Conservation (phyloP, 1,284 basidiomycete genomes). For the Apiotrichum sp. region DNA sequence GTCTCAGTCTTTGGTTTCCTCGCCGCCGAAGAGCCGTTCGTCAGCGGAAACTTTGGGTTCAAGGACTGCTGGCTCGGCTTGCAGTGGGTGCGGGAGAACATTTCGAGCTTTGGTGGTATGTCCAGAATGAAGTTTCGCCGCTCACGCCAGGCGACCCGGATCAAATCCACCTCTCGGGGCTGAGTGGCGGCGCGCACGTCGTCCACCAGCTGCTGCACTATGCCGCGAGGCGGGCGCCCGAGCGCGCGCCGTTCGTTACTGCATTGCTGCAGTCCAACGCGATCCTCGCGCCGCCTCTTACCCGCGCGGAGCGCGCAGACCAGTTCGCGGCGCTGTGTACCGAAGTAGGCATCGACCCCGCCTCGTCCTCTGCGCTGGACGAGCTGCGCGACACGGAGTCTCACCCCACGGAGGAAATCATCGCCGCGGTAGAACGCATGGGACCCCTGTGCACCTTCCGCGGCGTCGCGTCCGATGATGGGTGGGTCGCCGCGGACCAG, state of each 20-base stretch:
- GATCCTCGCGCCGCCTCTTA: slow-evolving; percentile 52
- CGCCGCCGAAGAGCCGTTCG: slow-evolving; percentile 54
- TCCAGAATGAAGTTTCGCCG: slow-evolving; percentile 14
- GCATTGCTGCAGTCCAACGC: slow-evolving; percentile 66
- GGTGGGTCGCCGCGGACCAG: slow-evolving; percentile 50
- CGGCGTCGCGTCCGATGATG: slow-evolving; percentile 54
- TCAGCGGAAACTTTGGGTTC: slow-evolving; percentile 67
- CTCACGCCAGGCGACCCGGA: slow-evolving; percentile 20
- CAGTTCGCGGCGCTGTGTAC: slow-evolving; percentile 60
- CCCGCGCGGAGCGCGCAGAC: slow-evolving; percentile 54
- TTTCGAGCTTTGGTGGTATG: slow-evolving; percentile 56
- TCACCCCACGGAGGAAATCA: slow-evolving; percentile 53
- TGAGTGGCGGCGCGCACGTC: slow-evolving; percentile 69
- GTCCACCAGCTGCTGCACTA: slow-evolving; percentile 66
- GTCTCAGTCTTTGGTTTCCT: slow-evolving; percentile 65
- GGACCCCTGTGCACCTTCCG: slow-evolving; percentile 59
- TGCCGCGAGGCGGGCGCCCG: slow-evolving; percentile 18
- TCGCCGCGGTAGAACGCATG: slow-evolving; percentile 53
- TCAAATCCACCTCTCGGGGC: slow-evolving; percentile 60
- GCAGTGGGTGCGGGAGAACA: slow-evolving; percentile 59
- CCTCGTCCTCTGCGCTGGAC: slow-evolving; percentile 50
- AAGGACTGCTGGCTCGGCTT: slow-evolving; percentile 67
- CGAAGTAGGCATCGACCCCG: slow-evolving; percentile 55
- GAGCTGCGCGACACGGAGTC: slow-evolving; percentile 53
- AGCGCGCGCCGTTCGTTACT: slow-evolving; percentile 58